phyloP scores from a whole-genome alignment of 495 filamentous ascomycete species.

The Alectoria sarmentosa region DNA sequence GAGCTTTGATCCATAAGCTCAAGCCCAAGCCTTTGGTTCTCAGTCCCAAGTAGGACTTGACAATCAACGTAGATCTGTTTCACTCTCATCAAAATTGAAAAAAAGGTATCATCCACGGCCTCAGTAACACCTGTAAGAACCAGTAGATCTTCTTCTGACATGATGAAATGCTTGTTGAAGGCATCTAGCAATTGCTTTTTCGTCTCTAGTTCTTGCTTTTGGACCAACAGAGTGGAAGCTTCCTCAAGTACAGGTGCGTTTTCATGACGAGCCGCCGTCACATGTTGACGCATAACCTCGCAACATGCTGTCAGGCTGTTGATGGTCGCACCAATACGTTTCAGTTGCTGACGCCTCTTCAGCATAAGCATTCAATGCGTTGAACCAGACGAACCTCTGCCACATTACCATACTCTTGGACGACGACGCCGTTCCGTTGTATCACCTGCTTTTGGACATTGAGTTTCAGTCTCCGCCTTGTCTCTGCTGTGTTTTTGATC shows the following conservation, averaged over 20 bases:
- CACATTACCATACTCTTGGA: slow-evolving; percentile 83
- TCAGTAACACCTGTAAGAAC: slow-evolving; percentile 67
- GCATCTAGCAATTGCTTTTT: slow-evolving; percentile 79
- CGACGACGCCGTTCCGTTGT: slow-evolving; percentile 85
- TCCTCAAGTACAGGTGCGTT: slow-evolving; percentile 74
- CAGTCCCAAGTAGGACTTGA: slow-evolving; percentile 78
- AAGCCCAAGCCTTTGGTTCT: slow-evolving; percentile 76
- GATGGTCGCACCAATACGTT: slow-evolving; percentile 74
- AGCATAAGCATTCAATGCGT: slow-evolving; percentile 10
- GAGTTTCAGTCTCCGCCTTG: slow-evolving; percentile 68
- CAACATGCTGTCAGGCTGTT: slow-evolving; percentile 72
- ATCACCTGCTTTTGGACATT: slow-evolving; percentile 92
- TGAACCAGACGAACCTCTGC: slow-evolving; percentile 58
- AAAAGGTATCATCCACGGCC: slow-evolving; percentile 82
- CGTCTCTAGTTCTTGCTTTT: slow-evolving; percentile 71
- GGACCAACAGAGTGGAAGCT: slow-evolving; percentile 62
- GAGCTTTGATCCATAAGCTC: slow-evolving; percentile 90
- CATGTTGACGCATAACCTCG: slow-evolving; percentile 70
- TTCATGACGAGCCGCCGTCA: slow-evolving; percentile 64
- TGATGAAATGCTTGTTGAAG: slow-evolving; percentile 76
- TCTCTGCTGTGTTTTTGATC: slow-evolving; percentile 69
- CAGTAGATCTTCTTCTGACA: slow-evolving; percentile 70
- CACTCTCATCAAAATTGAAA: slow-evolving; percentile 66
- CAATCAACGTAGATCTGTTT: slow-evolving; percentile 87
- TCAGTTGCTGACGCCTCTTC: slow-evolving; percentile 60